Conservation (phyloP, 2,329 filamentous ascomycete species). For the Colletotrichum limetticola region DNA sequence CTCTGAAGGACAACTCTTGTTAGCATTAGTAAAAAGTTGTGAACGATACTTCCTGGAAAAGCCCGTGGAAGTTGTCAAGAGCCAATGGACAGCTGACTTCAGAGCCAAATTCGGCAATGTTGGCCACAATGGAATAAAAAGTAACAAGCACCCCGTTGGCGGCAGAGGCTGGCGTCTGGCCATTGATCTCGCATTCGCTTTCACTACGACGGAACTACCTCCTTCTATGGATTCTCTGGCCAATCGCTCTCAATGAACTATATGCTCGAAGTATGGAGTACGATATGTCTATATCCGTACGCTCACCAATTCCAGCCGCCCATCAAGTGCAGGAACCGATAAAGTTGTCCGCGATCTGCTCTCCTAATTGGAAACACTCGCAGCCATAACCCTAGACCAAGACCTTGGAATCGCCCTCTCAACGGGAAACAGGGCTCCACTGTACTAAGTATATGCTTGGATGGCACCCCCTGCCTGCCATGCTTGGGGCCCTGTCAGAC, state of each 20-base stretch:
- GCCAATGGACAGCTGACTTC: neutral
- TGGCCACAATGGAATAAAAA: neutral
- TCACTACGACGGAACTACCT: neutral
- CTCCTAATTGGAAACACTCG: neutral
- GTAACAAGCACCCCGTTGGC: neutral
- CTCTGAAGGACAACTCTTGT: neutral
- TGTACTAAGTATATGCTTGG: slow-evolving; percentile 22
- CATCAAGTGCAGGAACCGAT: neutral
- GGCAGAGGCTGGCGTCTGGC: neutral
- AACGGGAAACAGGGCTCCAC: slow-evolving; percentile 28
- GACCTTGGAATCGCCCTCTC: slow-evolving; percentile 16
- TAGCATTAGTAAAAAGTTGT: neutral
- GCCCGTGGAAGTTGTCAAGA: neutral
- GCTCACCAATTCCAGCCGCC: neutral
- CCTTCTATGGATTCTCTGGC: neutral
- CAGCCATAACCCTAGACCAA: slow-evolving; percentile 5
- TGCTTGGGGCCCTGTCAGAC: neutral
- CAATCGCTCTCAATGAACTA: neutral
- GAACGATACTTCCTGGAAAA: neutral
- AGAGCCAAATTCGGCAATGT: neutral
- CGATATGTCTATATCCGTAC: neutral
- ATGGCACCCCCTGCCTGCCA: neutral
- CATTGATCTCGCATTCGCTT: neutral
- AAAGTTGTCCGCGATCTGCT: neutral
- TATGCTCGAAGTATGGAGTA: too few species aligned